Base-by-base conservation (phyloP, 306 rosid species). In the Acacia crassicarpa region DNA sequence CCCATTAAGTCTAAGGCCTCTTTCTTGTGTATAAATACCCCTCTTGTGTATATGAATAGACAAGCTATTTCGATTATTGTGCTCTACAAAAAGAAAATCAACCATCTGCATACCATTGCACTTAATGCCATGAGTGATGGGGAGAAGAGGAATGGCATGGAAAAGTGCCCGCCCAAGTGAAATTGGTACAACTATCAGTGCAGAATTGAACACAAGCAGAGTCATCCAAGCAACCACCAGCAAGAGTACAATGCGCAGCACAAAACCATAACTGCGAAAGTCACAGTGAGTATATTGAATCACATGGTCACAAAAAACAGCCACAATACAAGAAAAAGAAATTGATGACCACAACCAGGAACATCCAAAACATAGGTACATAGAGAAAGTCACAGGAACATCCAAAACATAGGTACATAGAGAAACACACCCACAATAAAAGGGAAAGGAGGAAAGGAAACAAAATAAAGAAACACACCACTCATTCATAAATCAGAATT, bases 201-300 rank as follows among this genome's bases (percentile, higher is more conserved):
- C 83, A 80, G 99, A 96, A 89, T 96, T 93, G 92, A 93, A 93
- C 81, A 93, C 62, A 45, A 96, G 99, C 81, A 96, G 87, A 61
- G 98, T 96, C 94, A 93, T 96, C 99, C 99, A 96, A 68, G 99
- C 99, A 78, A 96, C 89, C 81, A 92, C 90, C 90, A 96, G 89
- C 89, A 96, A 66, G 78, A 96, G 97, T 62, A 96, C 97, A 83
- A 96, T 92, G 72, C 99, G 94, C 72, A 96, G 92, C 56, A 86
- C 97, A 22, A 96, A 96, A 86, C 97, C 89, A 78, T 96, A 93
- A 88, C 97, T 90, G 86, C 94, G 81, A 76, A 13, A 82, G 51
- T 44, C 65, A 65, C 33, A 69, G 40, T 8, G 54, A 59, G 40
- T 33, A 85, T 30, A 75, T 67, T 22, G 35, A 66, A 84, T 51